Conservation (phyloP, 1,284 basidiomycete genomes). For the Mycosarcoma mackinlayi region DNA sequence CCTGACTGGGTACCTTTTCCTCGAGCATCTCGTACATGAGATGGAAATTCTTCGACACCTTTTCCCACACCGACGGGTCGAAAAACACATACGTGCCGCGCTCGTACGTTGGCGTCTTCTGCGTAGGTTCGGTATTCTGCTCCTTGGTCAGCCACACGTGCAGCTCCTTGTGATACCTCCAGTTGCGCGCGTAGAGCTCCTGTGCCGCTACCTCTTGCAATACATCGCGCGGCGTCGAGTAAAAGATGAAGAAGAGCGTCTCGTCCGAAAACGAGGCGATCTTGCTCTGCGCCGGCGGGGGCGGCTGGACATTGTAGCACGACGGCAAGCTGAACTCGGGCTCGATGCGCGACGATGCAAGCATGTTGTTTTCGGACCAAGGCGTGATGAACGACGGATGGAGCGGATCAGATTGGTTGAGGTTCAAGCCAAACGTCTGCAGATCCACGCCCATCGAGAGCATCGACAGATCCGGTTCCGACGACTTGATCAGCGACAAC, state of each 20-base stretch:
- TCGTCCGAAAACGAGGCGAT: constrained; percentile 92
- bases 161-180: constrained; percentile 96
- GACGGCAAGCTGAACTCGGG: constrained; percentile 85
- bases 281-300: constrained; percentile 87
- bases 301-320: constrained; percentile 93
- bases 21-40: constrained; percentile 86
- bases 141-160: constrained; percentile 96
- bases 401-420: constrained; percentile 83
- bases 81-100: constrained; percentile 90
- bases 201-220: constrained; percentile 94
- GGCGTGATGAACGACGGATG: constrained; percentile 96
- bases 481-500: constrained; percentile 89
- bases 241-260: constrained; percentile 99
- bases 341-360: constrained; percentile 83
- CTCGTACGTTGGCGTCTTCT: constrained; percentile 89
- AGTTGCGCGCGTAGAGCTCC: constrained; percentile 96
- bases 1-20: constrained; percentile 74
- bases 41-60: constrained; percentile 79
- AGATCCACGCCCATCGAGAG: constrained; percentile 91
- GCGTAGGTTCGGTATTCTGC: constrained; percentile 80
- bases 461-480: constrained; percentile 86
- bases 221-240: constrained; percentile 89
- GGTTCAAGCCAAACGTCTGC: constrained; percentile 90
- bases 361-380: constrained; percentile 88
- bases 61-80: constrained; percentile 88